Conservation (phyloP, 441 rosid genomes). For the Eruca vesicaria region DNA sequence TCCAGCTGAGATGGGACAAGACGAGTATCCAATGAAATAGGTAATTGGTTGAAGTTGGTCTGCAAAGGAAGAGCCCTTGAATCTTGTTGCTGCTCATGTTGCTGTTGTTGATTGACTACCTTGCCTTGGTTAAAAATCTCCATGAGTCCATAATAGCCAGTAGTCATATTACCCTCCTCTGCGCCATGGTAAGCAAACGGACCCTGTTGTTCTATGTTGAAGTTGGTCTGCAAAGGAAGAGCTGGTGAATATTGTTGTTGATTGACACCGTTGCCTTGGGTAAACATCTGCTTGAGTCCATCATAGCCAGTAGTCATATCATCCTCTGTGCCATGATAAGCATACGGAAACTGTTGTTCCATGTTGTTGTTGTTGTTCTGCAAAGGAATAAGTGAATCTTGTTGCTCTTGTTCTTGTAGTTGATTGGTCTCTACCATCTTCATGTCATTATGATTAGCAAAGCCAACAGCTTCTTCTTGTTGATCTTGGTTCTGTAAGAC, state of each 20-base stretch:
- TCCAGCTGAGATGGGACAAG: no score
- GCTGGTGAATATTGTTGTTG: background rate
- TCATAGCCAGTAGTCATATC: background rate
- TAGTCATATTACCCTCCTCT: background rate
- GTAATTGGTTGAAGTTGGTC: no score
- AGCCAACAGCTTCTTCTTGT: background rate
- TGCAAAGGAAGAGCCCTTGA: background rate
- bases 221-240: background rate
- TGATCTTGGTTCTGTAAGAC: background rate
- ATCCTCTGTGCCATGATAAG: background rate
- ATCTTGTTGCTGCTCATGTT: no score
- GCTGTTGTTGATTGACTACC: no score
- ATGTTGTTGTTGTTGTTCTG: background rate
- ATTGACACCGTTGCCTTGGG: background rate
- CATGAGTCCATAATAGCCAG: background rate
- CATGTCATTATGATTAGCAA: background rate
- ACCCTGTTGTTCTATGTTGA: background rate
- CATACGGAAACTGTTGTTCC: no score
- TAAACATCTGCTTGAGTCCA: no score
- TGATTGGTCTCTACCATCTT: background rate
- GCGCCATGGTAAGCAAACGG: background rate
- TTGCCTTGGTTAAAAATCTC: background rate
- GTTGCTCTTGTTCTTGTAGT: background rate
- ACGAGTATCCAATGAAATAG: no score
- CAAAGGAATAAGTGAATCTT: background rate